Conservation (phyloP, 202 grass and related monocot genomes). For the Schoenoplectus triqueter region DNA sequence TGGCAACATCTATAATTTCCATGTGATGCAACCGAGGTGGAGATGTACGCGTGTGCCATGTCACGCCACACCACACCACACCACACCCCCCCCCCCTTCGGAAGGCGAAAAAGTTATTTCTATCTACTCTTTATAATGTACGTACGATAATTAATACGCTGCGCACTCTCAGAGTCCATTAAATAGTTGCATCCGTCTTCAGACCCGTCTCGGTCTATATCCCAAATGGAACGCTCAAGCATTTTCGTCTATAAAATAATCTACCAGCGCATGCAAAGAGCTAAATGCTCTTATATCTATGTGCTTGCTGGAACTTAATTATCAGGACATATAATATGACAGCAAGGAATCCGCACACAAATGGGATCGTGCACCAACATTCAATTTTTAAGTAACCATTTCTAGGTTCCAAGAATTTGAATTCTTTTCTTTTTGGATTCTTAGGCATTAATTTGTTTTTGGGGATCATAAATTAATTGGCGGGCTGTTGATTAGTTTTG, state of each 20-base stretch:
- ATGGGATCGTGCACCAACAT: background rate
- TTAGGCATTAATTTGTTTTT: background rate
- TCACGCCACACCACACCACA: background rate
- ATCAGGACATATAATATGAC: background rate
- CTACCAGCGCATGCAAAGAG: background rate
- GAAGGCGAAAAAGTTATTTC: background rate
- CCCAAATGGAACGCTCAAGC: background rate
- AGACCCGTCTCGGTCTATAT: background rate
- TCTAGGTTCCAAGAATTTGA: too few species aligned
- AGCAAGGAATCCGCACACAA: background rate
- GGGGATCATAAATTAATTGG: background rate
- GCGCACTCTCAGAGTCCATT: constrained; percentile 29
- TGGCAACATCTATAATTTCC: constrained; percentile 31
- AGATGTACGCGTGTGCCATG: background rate
- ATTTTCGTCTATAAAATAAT: background rate
- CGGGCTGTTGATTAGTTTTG: background rate
- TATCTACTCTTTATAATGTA: background rate
- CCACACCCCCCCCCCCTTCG: background rate
- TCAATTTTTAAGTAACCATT: background rate
- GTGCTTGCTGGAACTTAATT: background rate
- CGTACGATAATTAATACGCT: constrained; percentile 33
- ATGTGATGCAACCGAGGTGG: constrained; percentile 26
- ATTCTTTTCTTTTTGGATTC: too few species aligned
- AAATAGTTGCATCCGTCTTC: constrained; percentile 4
- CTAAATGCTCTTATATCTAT: background rate